Base-by-base conservation (phyloP, 2,329 filamentous ascomycete species). In the Sclerotinia minor region DNA sequence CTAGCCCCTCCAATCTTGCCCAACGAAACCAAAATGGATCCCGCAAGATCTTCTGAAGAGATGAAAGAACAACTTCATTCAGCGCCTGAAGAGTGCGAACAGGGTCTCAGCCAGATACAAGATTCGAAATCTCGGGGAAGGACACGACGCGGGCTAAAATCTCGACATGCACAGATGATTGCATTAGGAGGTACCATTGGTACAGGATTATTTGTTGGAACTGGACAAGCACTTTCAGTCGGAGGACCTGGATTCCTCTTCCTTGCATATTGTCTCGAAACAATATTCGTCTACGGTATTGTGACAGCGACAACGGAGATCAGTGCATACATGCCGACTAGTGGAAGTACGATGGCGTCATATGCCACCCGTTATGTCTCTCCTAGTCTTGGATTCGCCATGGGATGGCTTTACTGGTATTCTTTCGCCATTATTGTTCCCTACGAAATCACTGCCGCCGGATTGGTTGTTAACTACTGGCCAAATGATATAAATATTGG, bases 341-440 rank as follows among this genome's bases (percentile, higher is more conserved):
- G 21, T 53, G 52, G 52, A 21, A 53, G 52, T 13, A 53, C 52
- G 3, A 32, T 53, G 52, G 52, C 52, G 17, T 53, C 52, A 32
- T 53, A 53, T 53, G 52, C 26, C 5, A 32, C 17, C 21, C 52
- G 52, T 11, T 53, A 53, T 3, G 26, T 53, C 15, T 53, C 52
- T 32, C 52, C 52, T 26, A 53, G 52, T 53, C 52, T 53, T 32
- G 26, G 52, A 15, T 32, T 53, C 17, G 52, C 52, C 19, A 53
- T 53, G 50, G 50, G 50, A 11, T 53, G 50, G 50, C 50, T 53
- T 15, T 53, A 53, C 29, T 53, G 50, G 50, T 53, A 53, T 32
- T 53, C 26, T 53, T 53, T 53, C 17, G 50, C 50, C 11, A 53
- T 53, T 4, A 29, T 53, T 53, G 52, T 32, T 32, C 52, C 52